Evolutionary conservation across 1,139 yeast genomes (phyloP).

Genomic region (Candida sojae): DNA sequence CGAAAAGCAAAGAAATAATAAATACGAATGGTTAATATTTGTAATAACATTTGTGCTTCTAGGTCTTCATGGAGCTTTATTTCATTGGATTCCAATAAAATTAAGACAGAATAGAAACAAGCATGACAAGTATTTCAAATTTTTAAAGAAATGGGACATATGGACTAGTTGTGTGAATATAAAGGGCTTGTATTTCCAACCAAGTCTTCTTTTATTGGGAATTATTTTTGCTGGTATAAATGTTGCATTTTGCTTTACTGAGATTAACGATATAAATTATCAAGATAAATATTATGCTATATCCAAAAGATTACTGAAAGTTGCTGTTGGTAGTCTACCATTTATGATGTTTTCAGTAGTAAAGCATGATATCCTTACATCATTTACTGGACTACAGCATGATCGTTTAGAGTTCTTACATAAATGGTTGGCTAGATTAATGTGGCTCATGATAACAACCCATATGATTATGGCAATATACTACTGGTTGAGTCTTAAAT

Average conservation of each 20-base stretch:
- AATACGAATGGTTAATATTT: conserved; percentile 38
- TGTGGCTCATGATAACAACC: conserved; percentile 39
- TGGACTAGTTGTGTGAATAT: conserved; percentile 26
- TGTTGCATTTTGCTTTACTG: conserved; percentile 24
- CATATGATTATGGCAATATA: conserved; percentile 33
- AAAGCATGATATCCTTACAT: conserved; percentile 41
- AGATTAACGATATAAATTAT: conserved; percentile 42
- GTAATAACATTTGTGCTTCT: conserved; percentile 27
- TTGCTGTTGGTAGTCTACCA: conserved; percentile 45
- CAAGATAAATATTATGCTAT: conserved; percentile 39
- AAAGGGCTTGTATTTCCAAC: conserved; percentile 35
- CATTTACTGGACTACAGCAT: conserved; percentile 43
- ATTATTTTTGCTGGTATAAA: conserved; percentile 28
- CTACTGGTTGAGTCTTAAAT: conserved; percentile 45
- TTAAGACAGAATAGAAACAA: conserved; percentile 15
- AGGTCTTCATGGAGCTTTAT: conserved; percentile 40
- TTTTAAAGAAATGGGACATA: conserved; percentile 28
- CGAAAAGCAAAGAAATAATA: conserved; percentile 35
- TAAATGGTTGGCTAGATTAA: conserved; percentile 45
- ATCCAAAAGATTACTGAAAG: conserved; percentile 43
- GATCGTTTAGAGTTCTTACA: conserved; percentile 44
- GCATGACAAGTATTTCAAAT: conserved; percentile 21
- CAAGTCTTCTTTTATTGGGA: conserved; percentile 36
- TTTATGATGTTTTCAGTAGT: conserved; percentile 34
- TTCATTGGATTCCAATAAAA: conserved; percentile 43